These are phyloP conservation scores for Candida xiaguanensis DNA, from an alignment of 805 yeast genomes.

Conservation along the genomic window DNA sequence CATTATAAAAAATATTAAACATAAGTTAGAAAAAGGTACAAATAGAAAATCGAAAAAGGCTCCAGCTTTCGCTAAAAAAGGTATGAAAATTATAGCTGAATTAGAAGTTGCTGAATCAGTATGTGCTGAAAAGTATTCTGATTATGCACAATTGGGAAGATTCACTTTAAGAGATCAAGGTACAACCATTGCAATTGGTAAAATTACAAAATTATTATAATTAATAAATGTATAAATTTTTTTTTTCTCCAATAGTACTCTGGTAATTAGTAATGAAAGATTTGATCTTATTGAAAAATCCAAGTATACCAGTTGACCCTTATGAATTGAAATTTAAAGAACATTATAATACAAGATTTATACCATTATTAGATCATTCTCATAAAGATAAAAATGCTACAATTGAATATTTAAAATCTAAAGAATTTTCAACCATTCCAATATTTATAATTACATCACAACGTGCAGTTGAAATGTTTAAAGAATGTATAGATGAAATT, in stretches of 20 bases:
- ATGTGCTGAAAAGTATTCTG: conserved; percentile 89
- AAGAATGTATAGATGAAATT: conserved; percentile 33
- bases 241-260: not conserved
- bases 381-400: conserved; percentile 48
- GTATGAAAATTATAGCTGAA: conserved; percentile 95
- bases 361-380: conserved; percentile 72
- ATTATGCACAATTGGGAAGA: conserved; percentile 95
- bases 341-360: conserved; percentile 46
- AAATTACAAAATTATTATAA: conserved; percentile 82
- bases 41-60: conserved; percentile 95
- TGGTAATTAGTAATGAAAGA: conserved; percentile 7
- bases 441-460: conserved; percentile 82
- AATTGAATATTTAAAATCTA: conserved; percentile 39
- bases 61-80: conserved; percentile 97
- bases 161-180: conserved; percentile 99
- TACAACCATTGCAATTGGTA: conserved; percentile 96
- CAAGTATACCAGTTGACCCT: conserved; percentile 64
- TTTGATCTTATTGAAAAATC: conserved; percentile 65
- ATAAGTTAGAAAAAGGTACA: conserved; percentile 94
- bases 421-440: conserved; percentile 38
- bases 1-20: conserved; percentile 72
- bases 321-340: conserved; percentile 48
- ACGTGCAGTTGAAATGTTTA: conserved; percentile 81
- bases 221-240: conserved; percentile 2
- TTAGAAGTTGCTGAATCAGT: conserved; percentile 83